Evolutionary conservation across 129 eudicot species (phyloP).

Genomic region (Tanacetum coccineum): DNA sequence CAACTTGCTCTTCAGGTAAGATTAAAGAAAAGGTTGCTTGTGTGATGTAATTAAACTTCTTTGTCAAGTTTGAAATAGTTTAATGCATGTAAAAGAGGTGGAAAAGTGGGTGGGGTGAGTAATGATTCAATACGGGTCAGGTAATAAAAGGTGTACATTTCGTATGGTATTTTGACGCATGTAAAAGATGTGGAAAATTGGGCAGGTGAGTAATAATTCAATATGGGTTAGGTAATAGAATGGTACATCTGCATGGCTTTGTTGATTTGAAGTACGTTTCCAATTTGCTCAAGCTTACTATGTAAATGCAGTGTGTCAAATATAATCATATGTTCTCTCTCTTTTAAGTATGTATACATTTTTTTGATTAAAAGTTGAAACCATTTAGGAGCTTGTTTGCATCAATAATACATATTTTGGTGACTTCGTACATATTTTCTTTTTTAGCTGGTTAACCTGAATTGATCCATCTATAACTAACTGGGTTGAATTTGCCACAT

Average conservation of each 20-base stretch:
- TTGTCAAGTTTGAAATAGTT: background rate
- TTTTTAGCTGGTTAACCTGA: background rate
- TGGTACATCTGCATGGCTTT: too few species aligned
- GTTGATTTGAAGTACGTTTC: too few species aligned
- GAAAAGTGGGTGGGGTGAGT: too few species aligned
- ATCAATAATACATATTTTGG: background rate
- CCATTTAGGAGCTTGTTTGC: background rate
- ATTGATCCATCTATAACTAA: background rate
- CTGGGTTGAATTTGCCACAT: background rate
- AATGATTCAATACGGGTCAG: too few species aligned
- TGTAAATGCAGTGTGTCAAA: background rate
- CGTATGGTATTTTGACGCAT: too few species aligned
- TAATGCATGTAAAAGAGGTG: too few species aligned
- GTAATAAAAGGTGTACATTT: too few species aligned
- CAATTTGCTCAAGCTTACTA: too few species aligned
- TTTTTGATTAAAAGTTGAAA: background rate
- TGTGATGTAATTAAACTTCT: background rate
- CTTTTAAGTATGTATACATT: background rate
- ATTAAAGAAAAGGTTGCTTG: background rate
- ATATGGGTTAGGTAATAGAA: too few species aligned
- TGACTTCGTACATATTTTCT: background rate
- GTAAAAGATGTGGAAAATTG: too few species aligned
- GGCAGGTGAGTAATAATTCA: too few species aligned
- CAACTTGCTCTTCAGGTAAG: slow-evolving; percentile 93
- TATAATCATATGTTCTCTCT: too few species aligned